Conservation (phyloP, 352 stramenopile genomes). For the Pythium periplocum region DNA sequence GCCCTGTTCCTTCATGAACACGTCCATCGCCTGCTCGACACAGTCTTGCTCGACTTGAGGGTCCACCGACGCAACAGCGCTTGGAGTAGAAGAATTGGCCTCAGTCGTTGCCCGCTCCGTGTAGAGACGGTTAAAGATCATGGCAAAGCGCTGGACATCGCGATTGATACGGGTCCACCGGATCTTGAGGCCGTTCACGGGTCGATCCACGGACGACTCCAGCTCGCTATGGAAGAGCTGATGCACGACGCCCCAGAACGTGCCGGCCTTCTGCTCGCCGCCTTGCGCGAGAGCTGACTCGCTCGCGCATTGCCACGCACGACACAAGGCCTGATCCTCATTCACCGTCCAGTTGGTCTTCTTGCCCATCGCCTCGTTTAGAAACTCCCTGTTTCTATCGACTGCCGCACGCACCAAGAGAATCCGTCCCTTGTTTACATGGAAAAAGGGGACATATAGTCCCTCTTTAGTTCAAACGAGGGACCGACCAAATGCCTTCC, state of each 20-base stretch:
- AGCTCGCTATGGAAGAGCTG: conserved; percentile 66
- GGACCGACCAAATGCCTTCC: no score
- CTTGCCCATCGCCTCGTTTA: conserved; percentile 59
- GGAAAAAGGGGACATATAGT: no score
- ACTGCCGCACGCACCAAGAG: background rate
- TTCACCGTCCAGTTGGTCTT: conserved; percentile 70
- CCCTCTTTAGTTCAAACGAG: no score
- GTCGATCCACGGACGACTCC: conserved; percentile 48
- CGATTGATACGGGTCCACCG: conserved; percentile 78
- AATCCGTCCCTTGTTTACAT: no score
- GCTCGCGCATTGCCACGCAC: conserved; percentile 58
- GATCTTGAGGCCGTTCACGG: conserved; percentile 73
- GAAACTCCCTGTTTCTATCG: conserved; percentile 41
- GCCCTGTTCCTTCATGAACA: conserved; percentile 40
- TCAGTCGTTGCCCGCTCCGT: conserved; percentile 3
- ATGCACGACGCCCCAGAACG: conserved; percentile 63
- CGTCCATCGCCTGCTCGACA: conserved; percentile 47
- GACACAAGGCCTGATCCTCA: conserved; percentile 66
- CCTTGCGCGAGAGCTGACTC: conserved; percentile 32
- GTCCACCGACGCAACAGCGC: conserved; percentile 7
- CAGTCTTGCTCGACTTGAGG: conserved; percentile 35
- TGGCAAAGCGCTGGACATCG: conserved; percentile 69
- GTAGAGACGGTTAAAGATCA: conserved; percentile 39
- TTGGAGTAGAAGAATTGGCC: background rate
- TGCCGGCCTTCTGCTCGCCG: conserved; percentile 41